Percentiles rank a stretch among this genome's conserved stretches.
Conservation (phyloP, 345 rosid species). For the Lepidium didymum region DNA sequence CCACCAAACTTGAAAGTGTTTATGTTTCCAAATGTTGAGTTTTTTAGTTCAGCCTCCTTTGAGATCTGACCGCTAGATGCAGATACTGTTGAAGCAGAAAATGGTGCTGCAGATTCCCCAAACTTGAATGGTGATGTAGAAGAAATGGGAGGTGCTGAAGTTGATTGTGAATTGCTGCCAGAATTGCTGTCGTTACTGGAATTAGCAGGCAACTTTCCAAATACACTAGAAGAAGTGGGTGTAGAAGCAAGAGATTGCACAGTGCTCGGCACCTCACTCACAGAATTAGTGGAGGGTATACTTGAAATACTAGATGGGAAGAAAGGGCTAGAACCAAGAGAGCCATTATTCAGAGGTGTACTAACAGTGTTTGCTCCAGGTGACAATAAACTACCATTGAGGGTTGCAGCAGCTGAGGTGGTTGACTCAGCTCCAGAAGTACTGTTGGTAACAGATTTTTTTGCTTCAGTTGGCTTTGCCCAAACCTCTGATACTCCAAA, state of each 20-base stretch:
- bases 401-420: slow-evolving; percentile 31
- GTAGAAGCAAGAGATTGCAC: slow-evolving; percentile 16
- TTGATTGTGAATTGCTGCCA: slow-evolving; percentile 20
- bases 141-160: slow-evolving; percentile 31
- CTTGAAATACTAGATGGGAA: slow-evolving; percentile 25
- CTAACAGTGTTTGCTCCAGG: slow-evolving; percentile 28
- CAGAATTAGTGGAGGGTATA: slow-evolving; percentile 18
- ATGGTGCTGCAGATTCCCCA: slow-evolving; percentile 35
- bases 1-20: slow-evolving; percentile 32
- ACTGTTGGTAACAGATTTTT: slow-evolving; percentile 27
- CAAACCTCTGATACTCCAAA: slow-evolving; percentile 27
- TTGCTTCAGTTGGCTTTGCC: slow-evolving; percentile 34
- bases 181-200: slow-evolving; percentile 10
- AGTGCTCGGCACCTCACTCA: slow-evolving; percentile 28
- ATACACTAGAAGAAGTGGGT: slow-evolving; percentile 9
- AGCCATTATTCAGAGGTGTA: slow-evolving; percentile 37
- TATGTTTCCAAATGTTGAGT: slow-evolving; percentile 24
- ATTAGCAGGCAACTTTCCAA: slow-evolving; percentile 13
- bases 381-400: slow-evolving; percentile 38
- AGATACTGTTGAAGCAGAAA: slow-evolving; percentile 29
- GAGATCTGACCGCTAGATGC: slow-evolving; percentile 21
- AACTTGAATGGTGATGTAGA: slow-evolving; percentile 37
- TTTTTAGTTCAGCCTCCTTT: slow-evolving; percentile 40
- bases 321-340: slow-evolving; percentile 31
- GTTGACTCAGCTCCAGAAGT: slow-evolving; percentile 25